A percentile compares a stretch with the other conserved stretches of the same genome.
Conservation (phyloP, 2,329 filamentous ascomycete genomes). For the Penicillium sp. region DNA sequence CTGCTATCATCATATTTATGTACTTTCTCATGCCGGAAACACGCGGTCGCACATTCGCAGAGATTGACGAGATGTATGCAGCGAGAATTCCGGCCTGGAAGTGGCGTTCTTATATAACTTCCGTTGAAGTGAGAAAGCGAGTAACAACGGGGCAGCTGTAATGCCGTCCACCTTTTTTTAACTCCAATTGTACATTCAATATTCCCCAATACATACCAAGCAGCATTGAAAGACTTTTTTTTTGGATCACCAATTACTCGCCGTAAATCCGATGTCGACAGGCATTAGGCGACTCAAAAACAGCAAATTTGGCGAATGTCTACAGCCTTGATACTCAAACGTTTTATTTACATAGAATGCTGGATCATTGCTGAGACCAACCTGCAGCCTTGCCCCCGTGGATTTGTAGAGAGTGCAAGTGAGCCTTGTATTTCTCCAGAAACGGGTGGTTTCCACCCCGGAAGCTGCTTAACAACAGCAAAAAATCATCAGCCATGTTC, state of each 20-base stretch:
- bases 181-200: background rate
- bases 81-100: constrained; percentile 32
- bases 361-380: constrained; percentile 21
- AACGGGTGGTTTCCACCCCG: constrained; percentile 39
- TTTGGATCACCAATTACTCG: background rate
- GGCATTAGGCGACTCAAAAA: no score
- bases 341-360: background rate
- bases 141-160: constrained; percentile 4
- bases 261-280: background rate
- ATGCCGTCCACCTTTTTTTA: no score
- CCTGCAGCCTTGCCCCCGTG: constrained; percentile 12
- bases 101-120: constrained; percentile 32
- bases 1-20: constrained; percentile 27
- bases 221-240: no score
- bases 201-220: no score
- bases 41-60: constrained; percentile 30
- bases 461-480: constrained; percentile 34
- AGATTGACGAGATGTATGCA: constrained; percentile 38
- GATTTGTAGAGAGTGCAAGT: constrained; percentile 27
- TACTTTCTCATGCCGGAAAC: constrained; percentile 34
- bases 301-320: no score
- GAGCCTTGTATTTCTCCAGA: constrained; percentile 32
- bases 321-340: no score
- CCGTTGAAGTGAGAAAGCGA: constrained; percentile 17
- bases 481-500: constrained; percentile 29